These are phyloP conservation scores for Dryas integrifolia DNA, from an alignment of 331 rosid species.

Conservation along the genomic window DNA sequence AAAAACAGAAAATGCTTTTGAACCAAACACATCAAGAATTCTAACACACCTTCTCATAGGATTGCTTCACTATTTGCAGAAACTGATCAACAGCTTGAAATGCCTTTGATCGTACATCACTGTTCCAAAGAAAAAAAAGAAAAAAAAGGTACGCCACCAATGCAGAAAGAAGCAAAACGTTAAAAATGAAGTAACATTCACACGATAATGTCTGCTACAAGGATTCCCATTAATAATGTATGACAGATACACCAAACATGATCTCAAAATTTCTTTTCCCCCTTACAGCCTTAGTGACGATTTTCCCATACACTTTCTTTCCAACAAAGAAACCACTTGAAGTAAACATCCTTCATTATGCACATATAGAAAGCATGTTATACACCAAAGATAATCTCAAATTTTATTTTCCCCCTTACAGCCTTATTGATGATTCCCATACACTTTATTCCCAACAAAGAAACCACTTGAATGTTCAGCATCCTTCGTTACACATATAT, in stretches of 20 bases:
- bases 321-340: neutral
- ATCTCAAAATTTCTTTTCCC: neutral
- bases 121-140: constrained; percentile 30
- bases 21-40: constrained; percentile 29
- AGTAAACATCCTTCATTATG: neutral
- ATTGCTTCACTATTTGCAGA: constrained; percentile 62
- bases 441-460: no score
- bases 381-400: neutral
- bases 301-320: no score
- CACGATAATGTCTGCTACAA: neutral
- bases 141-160: neutral
- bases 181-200: no score
- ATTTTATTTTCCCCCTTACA: neutral
- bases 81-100: constrained; percentile 89
- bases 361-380: neutral
- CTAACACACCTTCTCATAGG: constrained; percentile 62
- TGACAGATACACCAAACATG: neutral
- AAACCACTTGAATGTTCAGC: neutral
- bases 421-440: neutral
- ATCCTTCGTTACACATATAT: neutral
- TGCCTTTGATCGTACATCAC: constrained; percentile 81
- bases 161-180: neutral
- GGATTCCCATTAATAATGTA: neutral
- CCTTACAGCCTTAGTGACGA: neutral
- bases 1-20: constrained; percentile 14